Base-by-base conservation (phyloP, 768 basidiomycete species). In the Brasilioporus rufonigricans region DNA sequence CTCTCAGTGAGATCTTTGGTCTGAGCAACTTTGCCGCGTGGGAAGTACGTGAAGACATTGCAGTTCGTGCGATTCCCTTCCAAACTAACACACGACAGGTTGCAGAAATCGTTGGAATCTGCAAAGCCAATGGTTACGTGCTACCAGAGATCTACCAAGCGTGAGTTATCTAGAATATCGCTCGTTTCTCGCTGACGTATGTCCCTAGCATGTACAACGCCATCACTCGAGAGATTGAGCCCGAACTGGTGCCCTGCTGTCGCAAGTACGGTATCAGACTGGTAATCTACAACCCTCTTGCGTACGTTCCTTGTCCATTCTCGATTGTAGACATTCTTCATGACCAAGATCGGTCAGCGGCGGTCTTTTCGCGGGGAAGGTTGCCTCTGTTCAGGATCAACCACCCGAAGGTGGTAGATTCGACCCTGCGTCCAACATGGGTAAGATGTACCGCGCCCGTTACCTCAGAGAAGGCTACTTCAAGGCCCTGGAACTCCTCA, bases 21-120 rank as follows among this genome's bases (percentile, higher is more conserved):
- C 73, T 87, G 57, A 85, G 83, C 61, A 86, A 86, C 65, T 86
- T 73, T 39, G 53, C 66, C 1, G 76, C 82, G 0, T 85, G 81
- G 80, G 83, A 86, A 65, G 77, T 75, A 35, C 21, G 65, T 65
- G 2, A 16, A 14, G 23, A 3, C 14, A 0, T 29, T n/a, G n/a
- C n/a, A n/a, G 9, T 16, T 31, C 7, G 4, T 40, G n/a, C 27
- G 9, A 29, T 29, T 29, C 27, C 7, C 8, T 9, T 24, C 11
- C 8, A 18, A 2, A n/a, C 48, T 39, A 13, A 53, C 16, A 21
- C 50, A 12, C 31, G 11, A n/a, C 48, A 78, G 76, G 82, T 84
- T 16, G 82, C 82, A 3, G 83, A 84, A 60, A 75, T 85, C 24
- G 78, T 83, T 1, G 73, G 75, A 0, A 84, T 85, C 27, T 83